Evolutionary conservation across 2,329 filamentous ascomycete genomes (phyloP), one percentile per base, ranked within the genome.

Genomic region (Amesomyces nigricolor): DNA sequence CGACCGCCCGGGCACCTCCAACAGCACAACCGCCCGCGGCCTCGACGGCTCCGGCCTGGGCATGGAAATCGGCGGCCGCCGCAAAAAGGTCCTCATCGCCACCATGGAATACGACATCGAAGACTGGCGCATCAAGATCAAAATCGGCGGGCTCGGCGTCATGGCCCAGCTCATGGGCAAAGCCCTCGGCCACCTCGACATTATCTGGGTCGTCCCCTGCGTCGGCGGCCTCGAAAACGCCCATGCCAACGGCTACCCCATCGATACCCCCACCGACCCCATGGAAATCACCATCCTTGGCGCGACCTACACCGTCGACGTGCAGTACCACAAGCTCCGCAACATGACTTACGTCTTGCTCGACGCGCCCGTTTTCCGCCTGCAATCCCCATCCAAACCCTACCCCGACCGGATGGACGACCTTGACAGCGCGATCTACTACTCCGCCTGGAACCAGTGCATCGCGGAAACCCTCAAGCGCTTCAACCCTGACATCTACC

Each of bases 71-170:
- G 58, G 58, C 2, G 58, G 49, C 0, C 53, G 53, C 7, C 40
- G 58, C 17, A 60, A 60, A n/a, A 85, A 77, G 45, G 78, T 85
- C 2, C 73, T 87, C 35, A 83, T 87, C 53, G 83, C 82, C n/a
- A 87, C 83, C 2, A 85, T 86, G 80, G 83, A 87, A 65, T 87
- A 87, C 67, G 81, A 86, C 56, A 86, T 87, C 58, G 80, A 83
- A 53, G 83, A 87, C 64, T 87, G 83, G 83, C 75, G 70, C 2
- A 83, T 87, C 69, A 86, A 84, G 67, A 82, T 87, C 68, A 87
- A 87, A 68, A 87, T 87, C 47, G 83, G 83, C 57, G 83, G 83
- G 59, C 74, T 87, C 3, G 83, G 83, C 66, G 83, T 86, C 57
- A 87, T 87, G 83, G 82, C 83, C 38, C 80, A 84, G 60, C 69